These are phyloP conservation scores for Termitomyces sp. DNA, from an alignment of 768 basidiomycete genomes.

Conservation along the genomic window DNA sequence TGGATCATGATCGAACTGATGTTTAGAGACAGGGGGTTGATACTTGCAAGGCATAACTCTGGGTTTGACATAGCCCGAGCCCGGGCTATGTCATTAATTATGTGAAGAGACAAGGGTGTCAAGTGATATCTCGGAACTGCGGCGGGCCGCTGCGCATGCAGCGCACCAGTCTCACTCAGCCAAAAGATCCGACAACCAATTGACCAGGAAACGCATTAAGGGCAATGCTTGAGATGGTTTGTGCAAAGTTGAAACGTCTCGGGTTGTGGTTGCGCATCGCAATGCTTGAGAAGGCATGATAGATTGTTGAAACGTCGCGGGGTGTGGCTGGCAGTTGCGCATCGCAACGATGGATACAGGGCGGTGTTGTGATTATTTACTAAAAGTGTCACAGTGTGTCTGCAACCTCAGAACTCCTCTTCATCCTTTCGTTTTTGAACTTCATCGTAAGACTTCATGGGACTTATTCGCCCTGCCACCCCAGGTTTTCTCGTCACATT, in stretches of 20 bases:
- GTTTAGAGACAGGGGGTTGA: not conserved
- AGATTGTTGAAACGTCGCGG: not conserved
- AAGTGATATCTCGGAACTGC: not conserved
- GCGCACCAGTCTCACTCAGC: not conserved
- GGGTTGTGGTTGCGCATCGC: not conserved
- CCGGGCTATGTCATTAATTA: not conserved
- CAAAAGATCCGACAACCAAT: no score
- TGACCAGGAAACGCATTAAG: not conserved
- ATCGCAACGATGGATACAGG: not conserved
- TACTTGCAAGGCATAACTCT: not conserved
- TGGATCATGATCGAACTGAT: not conserved
- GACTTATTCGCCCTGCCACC: conserved; percentile 74
- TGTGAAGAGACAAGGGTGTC: not conserved
- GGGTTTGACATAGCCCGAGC: not conserved
- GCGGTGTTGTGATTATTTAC: not conserved
- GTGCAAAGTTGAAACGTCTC: not conserved
- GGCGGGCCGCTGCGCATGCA: not conserved
- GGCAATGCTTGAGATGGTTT: not conserved
- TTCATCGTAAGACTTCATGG: conserved; percentile 31
- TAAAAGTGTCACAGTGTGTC: no score
- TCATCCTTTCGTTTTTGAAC: no score
- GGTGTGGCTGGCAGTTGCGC: not conserved
- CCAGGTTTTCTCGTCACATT: conserved; percentile 86
- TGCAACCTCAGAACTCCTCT: no score
- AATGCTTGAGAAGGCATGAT: not conserved